Base-by-base conservation (phyloP, 257 asterid species). In the Salvia hispanica region DNA sequence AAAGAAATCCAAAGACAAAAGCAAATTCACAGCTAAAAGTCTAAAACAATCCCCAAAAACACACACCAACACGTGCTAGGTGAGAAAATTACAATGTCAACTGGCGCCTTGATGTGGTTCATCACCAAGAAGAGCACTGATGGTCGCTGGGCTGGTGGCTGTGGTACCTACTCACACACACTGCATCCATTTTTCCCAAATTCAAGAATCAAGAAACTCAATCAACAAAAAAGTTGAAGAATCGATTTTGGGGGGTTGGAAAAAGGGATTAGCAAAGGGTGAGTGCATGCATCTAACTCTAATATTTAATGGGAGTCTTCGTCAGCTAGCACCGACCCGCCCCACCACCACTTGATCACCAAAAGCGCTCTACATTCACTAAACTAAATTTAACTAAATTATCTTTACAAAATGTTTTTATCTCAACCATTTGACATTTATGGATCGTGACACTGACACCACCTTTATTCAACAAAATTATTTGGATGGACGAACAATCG, bases 31-130 rank as follows among this genome's bases (percentile, higher is more conserved):
- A 21, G 28, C 1, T n/a, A 16, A n/a, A n/a, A n/a, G n/a, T n/a
- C n/a, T n/a, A n/a, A 15, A 21, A 0, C 21, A 18, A 13, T 6
- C 16, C 31, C 4, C 14, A 14, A 11, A 55, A 61, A 46, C 44
- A 58, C 9, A 18, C 21, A 18, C 21, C 21, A 18, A 18, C 21
- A 18, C 21, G 45, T 28, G 54, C 36, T 37, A 37, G 15, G 52
- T 10, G 75, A 40, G 50, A n/a, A 60, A 54, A 18, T 70, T 87
- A 89, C 97, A 36, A 89, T 89, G 79, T 92, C 92, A 67, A 90
- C 85, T 7, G 98, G 96, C 54, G 98, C 97, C 76, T 77, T 86
- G 91, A 92, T 86, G 80, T 80, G 92, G 80, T 84, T 89, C 36
- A 83, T 82, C 67, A 86, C 87, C 80, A 75, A 10, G 96, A 87